phyloP scores from a whole-genome alignment of 2,329 filamentous ascomycete genomes.

The Aspergillus sp. region DNA sequence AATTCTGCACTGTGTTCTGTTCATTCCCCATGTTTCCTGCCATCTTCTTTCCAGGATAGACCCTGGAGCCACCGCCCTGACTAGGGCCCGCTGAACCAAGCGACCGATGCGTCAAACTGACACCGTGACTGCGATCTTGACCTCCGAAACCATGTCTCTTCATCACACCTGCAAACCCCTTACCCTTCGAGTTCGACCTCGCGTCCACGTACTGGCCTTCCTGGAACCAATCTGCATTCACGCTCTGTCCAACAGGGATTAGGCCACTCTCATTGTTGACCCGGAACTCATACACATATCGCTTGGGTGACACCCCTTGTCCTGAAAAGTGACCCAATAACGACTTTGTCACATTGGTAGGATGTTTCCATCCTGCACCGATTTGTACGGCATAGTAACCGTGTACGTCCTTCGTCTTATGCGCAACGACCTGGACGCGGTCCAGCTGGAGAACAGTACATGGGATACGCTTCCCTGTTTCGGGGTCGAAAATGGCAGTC shows the following conservation, averaged over 20 bases:
- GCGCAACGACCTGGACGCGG: constrained; percentile 81
- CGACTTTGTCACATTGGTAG: constrained; percentile 76
- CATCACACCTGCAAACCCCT: constrained; percentile 97
- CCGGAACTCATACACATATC: constrained; percentile 80
- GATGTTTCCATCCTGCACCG: constrained; percentile 71
- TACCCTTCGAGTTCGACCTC: constrained; percentile 74
- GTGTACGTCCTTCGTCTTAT: constrained; percentile 76
- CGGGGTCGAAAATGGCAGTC: constrained; percentile 80
- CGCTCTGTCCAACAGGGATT: constrained; percentile 69
- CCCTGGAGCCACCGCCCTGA: constrained; percentile 88
- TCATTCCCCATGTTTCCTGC: constrained; percentile 91
- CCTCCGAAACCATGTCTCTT: constrained; percentile 89
- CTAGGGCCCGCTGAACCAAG: constrained; percentile 87
- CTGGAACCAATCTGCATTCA: constrained; percentile 88
- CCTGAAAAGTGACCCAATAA: constrained; percentile 84
- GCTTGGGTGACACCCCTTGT: constrained; percentile 79
- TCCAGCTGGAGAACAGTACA: constrained; percentile 95
- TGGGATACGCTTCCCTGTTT: constrained; percentile 72
- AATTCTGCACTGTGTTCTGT: constrained; percentile 84
- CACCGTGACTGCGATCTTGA: constrained; percentile 90
- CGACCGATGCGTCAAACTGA: constrained; percentile 88
- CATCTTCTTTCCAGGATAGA: constrained; percentile 97
- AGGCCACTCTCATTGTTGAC: constrained; percentile 74
- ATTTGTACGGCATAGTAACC: constrained; percentile 96
- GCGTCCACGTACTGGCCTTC: constrained; percentile 90